Evolutionary conservation across 352 stramenopile species (phyloP), one percentile per base, ranked within the genome.

Genomic region (Globisporangium camurandrum): DNA sequence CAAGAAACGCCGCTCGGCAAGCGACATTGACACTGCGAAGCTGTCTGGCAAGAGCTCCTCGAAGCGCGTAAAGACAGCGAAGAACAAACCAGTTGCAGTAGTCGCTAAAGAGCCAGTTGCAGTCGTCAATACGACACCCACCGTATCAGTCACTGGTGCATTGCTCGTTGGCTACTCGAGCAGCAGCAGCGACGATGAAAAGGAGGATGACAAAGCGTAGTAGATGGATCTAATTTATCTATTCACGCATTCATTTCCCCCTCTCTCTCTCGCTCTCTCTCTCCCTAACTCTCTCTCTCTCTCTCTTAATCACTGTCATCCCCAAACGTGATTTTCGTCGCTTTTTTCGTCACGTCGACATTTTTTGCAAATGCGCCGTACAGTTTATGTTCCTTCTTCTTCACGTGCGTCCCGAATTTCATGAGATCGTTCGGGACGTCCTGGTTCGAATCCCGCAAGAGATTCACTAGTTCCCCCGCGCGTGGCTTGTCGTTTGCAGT

Each of bases 321-420:
- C 57, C 84, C 79, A 57, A 99, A 99, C 45, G 83, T 97, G 66
- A 99, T 98, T 71, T 98, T 98, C 17, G 90, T 98, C 16, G 96
- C 92, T 66, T 99, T 98, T 71, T 99, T 98, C 54, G 51, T 78
- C 64, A 95, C 88, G 62, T 96, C 88, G 36, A 95, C 87, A 54
- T 93, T 86, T 65, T 96, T 98, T 34, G 91, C 89, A 41, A 97
- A 97, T 44, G 94, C 97, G 43, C 97, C 97, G 64, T 99, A 99
- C 19, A 99, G 67, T 63, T 99, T 98, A 86, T 99, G 95, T 69
- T 98, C 94, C 88, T 99, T 99, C 82, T 99, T 99, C 78, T 99
- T 99, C 44, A 99, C 97, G 30, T 98, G 97, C 54, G 95, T 98
- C 55, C 96, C 96, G 69, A 99, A 99, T 64, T 97, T 97, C 62